A percentile compares a stretch with the other conserved stretches of the same genome.
phyloP scores from a whole-genome alignment of 805 yeast genomes.

The Lachancea quebecensis region DNA sequence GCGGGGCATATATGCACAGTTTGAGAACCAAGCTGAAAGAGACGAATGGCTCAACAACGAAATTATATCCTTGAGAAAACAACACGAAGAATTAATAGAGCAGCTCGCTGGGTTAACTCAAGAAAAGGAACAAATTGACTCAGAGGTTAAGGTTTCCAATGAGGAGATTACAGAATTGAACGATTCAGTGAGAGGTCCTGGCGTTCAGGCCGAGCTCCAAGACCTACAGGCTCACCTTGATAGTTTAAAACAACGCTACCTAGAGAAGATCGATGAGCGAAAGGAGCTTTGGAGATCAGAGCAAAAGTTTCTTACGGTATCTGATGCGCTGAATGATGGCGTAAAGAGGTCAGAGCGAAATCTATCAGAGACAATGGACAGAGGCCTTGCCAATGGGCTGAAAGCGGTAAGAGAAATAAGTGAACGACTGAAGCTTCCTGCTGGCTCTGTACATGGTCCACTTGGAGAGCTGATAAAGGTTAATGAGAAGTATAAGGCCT shows the following conservation, averaged over 20 bases:
- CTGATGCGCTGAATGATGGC: slow-evolving; percentile 49
- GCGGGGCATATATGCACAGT: slow-evolving; percentile 61
- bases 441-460: slow-evolving; percentile 68
- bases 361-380: slow-evolving; percentile 68
- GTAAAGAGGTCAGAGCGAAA: slow-evolving; percentile 49
- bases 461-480: slow-evolving; percentile 78
- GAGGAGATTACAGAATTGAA: slow-evolving; percentile 31
- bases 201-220: slow-evolving; percentile 29
- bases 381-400: slow-evolving; percentile 62
- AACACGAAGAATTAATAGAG: slow-evolving; percentile 1
- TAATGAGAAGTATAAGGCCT: slow-evolving; percentile 73
- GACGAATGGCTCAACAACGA: slow-evolving; percentile 59
- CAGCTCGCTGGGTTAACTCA: slow-evolving; percentile 1
- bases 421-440: slow-evolving; percentile 45
- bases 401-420: slow-evolving; percentile 61
- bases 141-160: slow-evolving; percentile 16
- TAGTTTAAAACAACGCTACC: slow-evolving; percentile 35
- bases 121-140: background rate
- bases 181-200: slow-evolving; percentile 34
- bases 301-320: slow-evolving; percentile 50
- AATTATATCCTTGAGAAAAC: slow-evolving; percentile 28
- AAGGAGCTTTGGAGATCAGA: slow-evolving; percentile 76
- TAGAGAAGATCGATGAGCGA: slow-evolving; percentile 53
- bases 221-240: slow-evolving; percentile 27
- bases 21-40: slow-evolving; percentile 49